Base-by-base conservation (phyloP, 169 alveolate genomes). In the Ichthyophthirius multifiliis region DNA sequence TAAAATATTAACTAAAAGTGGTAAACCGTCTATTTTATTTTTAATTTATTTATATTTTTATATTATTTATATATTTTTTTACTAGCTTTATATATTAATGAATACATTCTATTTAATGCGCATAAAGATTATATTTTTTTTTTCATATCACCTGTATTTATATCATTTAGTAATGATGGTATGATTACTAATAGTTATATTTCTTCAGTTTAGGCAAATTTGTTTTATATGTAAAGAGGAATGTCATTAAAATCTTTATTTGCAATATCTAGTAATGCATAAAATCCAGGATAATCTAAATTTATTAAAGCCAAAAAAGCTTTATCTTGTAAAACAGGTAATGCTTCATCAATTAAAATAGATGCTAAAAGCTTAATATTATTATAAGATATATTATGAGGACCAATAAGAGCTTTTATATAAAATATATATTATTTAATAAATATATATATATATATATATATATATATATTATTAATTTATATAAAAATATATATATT, bases 271-370 rank as follows among this genome's bases (percentile, higher is more conserved):
- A 67, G 15, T 1, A 67, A 20, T 35, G 62, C 62, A 41, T 31
- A 67, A 34, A 13, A 67, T n/a, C 77, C 77, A 18, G 77, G 77
- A 18, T 67, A 67, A 30, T 67, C 77, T 5, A 67, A 67, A 18
- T 41, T 37, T 6, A 67, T 16, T 37, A 67, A 39, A 16, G 77
- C 77, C 20, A 67, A 44, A 37, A 67, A 67, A 10, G 77, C 77
- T 37, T 67, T 67, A 37, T 34, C 48, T 18, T 67, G 20, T 7
- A 67, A 67, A 9, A 41, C 45, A 4, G 77, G 77, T 18, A 67
- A 32, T 18, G 77, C 63, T 67, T 67, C 77, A 67, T 67, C 77
- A 34, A 67, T 67, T 20, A 67, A 67, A 34, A 67, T 67, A 7
- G 77, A 67, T 18, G 77, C 77, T n/a, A 67, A 37, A 6, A 67